Base-by-base conservation (phyloP, 371 early-diverging fungal genomes). In the Rhizomucor miehei region DNA sequence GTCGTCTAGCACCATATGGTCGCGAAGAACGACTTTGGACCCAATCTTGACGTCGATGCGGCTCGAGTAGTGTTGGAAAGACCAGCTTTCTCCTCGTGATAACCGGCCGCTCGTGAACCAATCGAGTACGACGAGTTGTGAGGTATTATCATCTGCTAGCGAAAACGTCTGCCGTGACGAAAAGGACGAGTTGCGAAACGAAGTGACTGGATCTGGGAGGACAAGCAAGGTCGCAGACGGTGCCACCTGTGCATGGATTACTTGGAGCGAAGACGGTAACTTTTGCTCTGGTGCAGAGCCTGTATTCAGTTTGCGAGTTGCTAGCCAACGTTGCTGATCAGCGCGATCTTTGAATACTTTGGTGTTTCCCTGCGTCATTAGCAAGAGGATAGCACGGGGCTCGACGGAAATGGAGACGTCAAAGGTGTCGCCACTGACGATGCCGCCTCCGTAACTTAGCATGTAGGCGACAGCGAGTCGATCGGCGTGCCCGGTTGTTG, bases 21-120 rank as follows among this genome's bases (percentile, higher is more conserved):
- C 90, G 1, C 82, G 71, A 13, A 88, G 46, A 6, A 87, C 49
- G 14, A 80, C 48, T 6, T 58, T 64, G 14, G 45, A 55, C n/a
- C 47, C 71, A 2, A 82, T 48, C n/a, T 54, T 57, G 6, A 90
- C 65, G 43, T 80, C 76, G 49, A 87, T 87, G 10, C 74, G 69
- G 49, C 84, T 82, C 24, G 78, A 67, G 72, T 89, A 92, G 41
- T 74, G 69, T 4, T 75, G 62, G 59, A 90, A 91, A 12, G 70
- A 65, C 90, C 91, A 92, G 11, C 57, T 63, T 53, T 92, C 92
- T 16, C 91, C 91, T 0, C 89, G 60, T 5, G 81, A 77, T 57
- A 78, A 68, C 40, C 92, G 62, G 2, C 92, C 92, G 51, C 87
- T 81, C 1, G 89, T 89, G 63, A 90, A 84, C 90, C 92, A 92